Percentiles rank a stretch among this genome's conserved stretches.
Evolutionary conservation across 352 stramenopile species (phyloP).

Genomic region (Phytopythium vexans): DNA sequence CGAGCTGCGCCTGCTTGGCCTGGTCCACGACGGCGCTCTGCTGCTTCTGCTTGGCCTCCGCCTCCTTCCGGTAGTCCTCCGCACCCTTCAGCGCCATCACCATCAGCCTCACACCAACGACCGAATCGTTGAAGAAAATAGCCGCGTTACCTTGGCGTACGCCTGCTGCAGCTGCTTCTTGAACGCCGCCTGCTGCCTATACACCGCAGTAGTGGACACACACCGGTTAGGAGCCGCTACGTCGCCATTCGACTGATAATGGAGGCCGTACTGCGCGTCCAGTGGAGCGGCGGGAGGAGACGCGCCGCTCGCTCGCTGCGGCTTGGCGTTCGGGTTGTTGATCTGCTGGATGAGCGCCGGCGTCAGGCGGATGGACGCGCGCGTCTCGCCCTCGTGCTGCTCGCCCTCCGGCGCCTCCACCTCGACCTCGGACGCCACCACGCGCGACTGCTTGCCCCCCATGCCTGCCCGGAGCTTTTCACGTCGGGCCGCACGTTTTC

Average conservation of each 20-base stretch:
- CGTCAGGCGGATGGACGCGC: constrained; percentile 64
- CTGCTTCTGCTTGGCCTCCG: constrained; percentile 45
- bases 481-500: constrained; percentile 14
- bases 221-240: background rate
- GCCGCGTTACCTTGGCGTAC: constrained; percentile 54
- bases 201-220: constrained; percentile 1
- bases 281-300: constrained; percentile 12
- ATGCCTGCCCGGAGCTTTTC: constrained; percentile 25
- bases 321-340: constrained; percentile 33
- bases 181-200: constrained; percentile 51
- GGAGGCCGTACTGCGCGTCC: constrained; percentile 39
- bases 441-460: constrained; percentile 76
- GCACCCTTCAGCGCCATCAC: constrained; percentile 29
- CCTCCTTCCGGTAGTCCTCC: constrained; percentile 66
- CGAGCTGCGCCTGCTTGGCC: constrained; percentile 51
- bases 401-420: constrained; percentile 49
- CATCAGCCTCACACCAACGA: constrained; percentile 1
- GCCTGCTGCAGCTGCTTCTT: constrained; percentile 79
- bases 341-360: constrained; percentile 69
- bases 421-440: constrained; percentile 57
- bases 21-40: constrained; percentile 8
- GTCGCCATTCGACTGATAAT: background rate
- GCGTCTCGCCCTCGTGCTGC: constrained; percentile 37
- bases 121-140: background rate
- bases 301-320: constrained; percentile 1